Conservation (phyloP, 164 flowering plant species). For the Annona cherimola region DNA sequence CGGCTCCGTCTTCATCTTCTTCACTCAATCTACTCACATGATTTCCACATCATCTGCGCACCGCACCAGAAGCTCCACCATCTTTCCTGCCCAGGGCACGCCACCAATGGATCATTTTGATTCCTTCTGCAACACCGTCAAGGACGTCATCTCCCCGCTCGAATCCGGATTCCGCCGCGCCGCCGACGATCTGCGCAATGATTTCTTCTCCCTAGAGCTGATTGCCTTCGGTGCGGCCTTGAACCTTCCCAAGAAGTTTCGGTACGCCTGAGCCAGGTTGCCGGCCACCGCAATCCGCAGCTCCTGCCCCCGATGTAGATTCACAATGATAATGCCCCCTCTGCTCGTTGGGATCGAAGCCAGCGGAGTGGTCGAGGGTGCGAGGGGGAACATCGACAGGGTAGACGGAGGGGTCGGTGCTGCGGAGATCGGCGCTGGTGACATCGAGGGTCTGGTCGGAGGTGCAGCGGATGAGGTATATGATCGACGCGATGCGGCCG, state of each 20-base stretch:
- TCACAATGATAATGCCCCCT: no score
- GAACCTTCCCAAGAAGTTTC: conserved; percentile 57
- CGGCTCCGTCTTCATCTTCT: no score
- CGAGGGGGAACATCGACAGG: conserved; percentile 69
- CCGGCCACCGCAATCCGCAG: conserved; percentile 39
- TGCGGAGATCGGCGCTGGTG: conserved; percentile 67
- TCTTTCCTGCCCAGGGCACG: no score
- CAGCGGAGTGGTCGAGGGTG: conserved; percentile 1
- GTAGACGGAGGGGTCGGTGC: conserved; percentile 62
- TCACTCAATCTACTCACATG: no score
- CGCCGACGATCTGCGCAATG: no score
- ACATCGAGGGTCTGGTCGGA: conserved; percentile 78
- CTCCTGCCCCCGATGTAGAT: no score
- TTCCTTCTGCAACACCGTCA: no score
- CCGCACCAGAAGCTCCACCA: no score
- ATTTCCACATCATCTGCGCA: no score
- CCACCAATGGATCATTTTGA: no score
- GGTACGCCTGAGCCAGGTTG: conserved; percentile 49
- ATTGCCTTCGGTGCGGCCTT: conserved; percentile 40
- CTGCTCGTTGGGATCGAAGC: conserved; percentile 31
- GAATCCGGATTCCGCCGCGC: no score
- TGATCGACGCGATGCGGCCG: conserved; percentile 79
- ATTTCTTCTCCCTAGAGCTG: conserved; percentile 46
- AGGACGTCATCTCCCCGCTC: no score
- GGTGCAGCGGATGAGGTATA: conserved; percentile 69